phyloP scores from a whole-genome alignment of 345 rosid species.

The Gossypium stocksii region DNA sequence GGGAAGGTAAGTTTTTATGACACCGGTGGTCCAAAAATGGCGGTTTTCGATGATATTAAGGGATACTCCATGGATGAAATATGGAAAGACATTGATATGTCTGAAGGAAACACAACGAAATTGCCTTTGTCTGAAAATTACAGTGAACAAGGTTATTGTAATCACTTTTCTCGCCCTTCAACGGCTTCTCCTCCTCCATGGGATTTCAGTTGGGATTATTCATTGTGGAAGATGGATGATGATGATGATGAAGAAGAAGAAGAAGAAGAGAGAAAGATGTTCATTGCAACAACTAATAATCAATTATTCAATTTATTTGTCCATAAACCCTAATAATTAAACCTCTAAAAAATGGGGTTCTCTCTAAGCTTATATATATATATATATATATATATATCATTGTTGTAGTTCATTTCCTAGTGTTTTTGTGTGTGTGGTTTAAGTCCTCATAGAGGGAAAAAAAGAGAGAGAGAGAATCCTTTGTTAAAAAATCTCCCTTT shows the following conservation, averaged over 20 bases:
- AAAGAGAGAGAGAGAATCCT: constrained; percentile 18
- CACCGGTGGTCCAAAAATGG: constrained; percentile 53
- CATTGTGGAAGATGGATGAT: constrained; percentile 61
- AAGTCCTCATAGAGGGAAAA: background rate
- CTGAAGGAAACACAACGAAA: constrained; percentile 41
- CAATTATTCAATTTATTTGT: constrained; percentile 16
- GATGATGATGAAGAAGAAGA: too few relatives aligned
- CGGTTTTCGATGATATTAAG: constrained; percentile 36
- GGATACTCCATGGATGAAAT: constrained; percentile 77
- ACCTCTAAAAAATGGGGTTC: constrained; percentile 32
- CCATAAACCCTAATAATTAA: constrained; percentile 18
- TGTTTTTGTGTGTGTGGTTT: constrained; percentile 29
- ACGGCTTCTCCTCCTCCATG: constrained; percentile 52
- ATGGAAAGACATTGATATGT: constrained; percentile 75
- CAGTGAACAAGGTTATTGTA: constrained; percentile 38
- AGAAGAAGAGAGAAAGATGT: constrained; percentile 51
- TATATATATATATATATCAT: background rate
- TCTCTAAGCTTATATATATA: constrained; percentile 15
- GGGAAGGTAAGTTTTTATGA: constrained; percentile 71
- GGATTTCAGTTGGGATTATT: constrained; percentile 55
- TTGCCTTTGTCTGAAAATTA: constrained; percentile 39
- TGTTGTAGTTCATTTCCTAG: constrained; percentile 13
- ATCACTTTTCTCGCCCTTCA: constrained; percentile 36
- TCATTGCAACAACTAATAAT: constrained; percentile 31
- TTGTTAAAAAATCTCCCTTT: constrained; percentile 24